These are phyloP conservation scores for Camellia granthamiana DNA, from an alignment of 148 eudicot species.

Conservation along the genomic window DNA sequence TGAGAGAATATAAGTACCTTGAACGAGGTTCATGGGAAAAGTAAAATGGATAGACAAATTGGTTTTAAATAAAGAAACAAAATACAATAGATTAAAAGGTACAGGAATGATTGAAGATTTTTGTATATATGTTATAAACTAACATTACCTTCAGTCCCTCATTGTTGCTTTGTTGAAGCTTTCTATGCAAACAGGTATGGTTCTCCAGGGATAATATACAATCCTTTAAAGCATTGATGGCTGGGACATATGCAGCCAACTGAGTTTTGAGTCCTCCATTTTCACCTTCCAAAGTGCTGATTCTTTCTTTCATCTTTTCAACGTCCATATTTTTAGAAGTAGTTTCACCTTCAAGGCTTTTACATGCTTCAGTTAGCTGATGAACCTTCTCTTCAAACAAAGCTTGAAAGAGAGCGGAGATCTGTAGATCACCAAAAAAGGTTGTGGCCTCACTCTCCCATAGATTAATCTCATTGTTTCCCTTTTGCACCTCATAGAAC, in stretches of 20 bases:
- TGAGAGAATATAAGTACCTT: not conserved
- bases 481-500: conserved; percentile 44
- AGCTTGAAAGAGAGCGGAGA: conserved; percentile 49
- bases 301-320: conserved; percentile 47
- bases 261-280: conserved; percentile 63
- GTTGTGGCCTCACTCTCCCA: conserved; percentile 63
- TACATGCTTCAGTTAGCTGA: conserved; percentile 59
- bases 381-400: conserved; percentile 62
- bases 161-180: conserved; percentile 32
- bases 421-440: conserved; percentile 62
- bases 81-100: not conserved
- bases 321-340: conserved; percentile 42
- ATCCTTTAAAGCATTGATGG: conserved; percentile 56
- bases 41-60: not conserved
- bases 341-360: conserved; percentile 44
- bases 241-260: conserved; percentile 57
- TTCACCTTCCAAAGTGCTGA: conserved; percentile 57
- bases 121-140: conserved; percentile 1
- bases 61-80: not conserved
- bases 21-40: not conserved
- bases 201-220: conserved; percentile 73
- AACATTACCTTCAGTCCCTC: conserved; percentile 49
- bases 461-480: conserved; percentile 46
- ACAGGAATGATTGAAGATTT: not conserved
- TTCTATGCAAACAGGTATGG: conserved; percentile 31